These are phyloP conservation scores for Exserohilum rostratum DNA, from an alignment of 2,329 filamentous ascomycete species.

Conservation along the genomic window DNA sequence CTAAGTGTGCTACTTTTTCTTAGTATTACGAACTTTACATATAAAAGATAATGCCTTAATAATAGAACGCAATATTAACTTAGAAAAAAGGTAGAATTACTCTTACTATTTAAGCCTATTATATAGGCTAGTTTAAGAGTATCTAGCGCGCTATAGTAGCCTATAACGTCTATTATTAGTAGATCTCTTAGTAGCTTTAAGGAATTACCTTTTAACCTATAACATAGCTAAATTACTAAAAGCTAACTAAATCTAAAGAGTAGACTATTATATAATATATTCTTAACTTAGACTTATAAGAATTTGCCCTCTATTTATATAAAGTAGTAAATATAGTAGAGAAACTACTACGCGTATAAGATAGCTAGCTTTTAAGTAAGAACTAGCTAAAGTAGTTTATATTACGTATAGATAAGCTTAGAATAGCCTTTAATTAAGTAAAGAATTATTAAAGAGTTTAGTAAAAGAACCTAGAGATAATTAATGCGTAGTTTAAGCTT, in stretches of 20 bases:
- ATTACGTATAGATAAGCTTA: conserved; percentile 15
- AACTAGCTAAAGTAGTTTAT: conserved; percentile 17
- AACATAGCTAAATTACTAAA: background rate
- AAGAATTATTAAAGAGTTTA: conserved; percentile 8
- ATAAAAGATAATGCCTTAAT: background rate
- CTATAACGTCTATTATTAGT: background rate
- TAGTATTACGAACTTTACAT: background rate
- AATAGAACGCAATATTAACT: background rate
- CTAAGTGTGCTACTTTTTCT: background rate
- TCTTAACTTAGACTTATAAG: conserved; percentile 18
- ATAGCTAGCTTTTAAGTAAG: too few species aligned
- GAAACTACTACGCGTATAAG: conserved; percentile 15
- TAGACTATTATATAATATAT: conserved; percentile 22
- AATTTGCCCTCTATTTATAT: conserved; percentile 14
- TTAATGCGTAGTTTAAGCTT: conserved; percentile 19
- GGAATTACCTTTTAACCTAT: background rate
- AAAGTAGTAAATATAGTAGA: conserved; percentile 19
- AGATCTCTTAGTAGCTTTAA: background rate
- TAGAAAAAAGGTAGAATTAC: background rate
- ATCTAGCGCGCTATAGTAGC: background rate
- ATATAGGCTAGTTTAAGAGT: background rate
- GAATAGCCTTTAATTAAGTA: conserved; percentile 21
- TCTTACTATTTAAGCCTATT: background rate
- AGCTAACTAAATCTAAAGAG: conserved; percentile 8
- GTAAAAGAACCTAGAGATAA: conserved; percentile 13